Evolutionary conservation across 2,329 filamentous ascomycete species (phyloP).

Genomic region (Penicillium sp.): DNA sequence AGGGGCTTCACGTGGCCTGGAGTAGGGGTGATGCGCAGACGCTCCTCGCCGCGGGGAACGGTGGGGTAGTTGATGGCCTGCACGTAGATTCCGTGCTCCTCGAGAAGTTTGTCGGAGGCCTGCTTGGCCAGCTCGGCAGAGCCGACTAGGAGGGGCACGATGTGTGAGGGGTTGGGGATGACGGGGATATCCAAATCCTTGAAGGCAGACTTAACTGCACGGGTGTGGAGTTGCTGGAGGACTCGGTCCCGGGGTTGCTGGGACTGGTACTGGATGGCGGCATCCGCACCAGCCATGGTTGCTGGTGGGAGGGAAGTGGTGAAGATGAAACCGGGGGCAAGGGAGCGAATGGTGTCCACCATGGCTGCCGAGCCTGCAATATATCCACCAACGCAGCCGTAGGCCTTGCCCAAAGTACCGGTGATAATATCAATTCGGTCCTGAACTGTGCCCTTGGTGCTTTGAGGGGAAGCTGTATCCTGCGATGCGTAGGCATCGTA

Average conservation of each 20-base stretch:
- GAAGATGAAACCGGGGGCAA: constrained; percentile 98
- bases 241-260: constrained; percentile 79
- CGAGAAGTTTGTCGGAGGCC: constrained; percentile 87
- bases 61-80: constrained; percentile 99
- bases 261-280: constrained; percentile 93
- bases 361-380: constrained; percentile 86
- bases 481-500: constrained; percentile 81
- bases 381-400: constrained; percentile 96
- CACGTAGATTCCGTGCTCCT: constrained; percentile 91
- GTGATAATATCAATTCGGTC: constrained; percentile 98
- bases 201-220: constrained; percentile 85
- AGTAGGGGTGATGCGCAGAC: constrained; percentile 91
- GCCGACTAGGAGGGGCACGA: constrained; percentile 88
- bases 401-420: constrained; percentile 94
- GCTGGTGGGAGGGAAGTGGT: constrained; percentile 94
- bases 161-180: constrained; percentile 96
- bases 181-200: constrained; percentile 83
- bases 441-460: constrained; percentile 74
- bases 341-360: constrained; percentile 88
- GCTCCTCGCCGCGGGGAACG: constrained; percentile 95
- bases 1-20: constrained; percentile 84
- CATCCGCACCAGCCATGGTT: constrained; percentile 90
- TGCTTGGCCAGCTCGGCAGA: constrained; percentile 90
- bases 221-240: constrained; percentile 93
- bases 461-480: constrained; percentile 52